A percentile compares a stretch with the other conserved stretches of the same genome.
Conservation (phyloP, 441 rosid species). For the Euphorbia celastroides region DNA sequence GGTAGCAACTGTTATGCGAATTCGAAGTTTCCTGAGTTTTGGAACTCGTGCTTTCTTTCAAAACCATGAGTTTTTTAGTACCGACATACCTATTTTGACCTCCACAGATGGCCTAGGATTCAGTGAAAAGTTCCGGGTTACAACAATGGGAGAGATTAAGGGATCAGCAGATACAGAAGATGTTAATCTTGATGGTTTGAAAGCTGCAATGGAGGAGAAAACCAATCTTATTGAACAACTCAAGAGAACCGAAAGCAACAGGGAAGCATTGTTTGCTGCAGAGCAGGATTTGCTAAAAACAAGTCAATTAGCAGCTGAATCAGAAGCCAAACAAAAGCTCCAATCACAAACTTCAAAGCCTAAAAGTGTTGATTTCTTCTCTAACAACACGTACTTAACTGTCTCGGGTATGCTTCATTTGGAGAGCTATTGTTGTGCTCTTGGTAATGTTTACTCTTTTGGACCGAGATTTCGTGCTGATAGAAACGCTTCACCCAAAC, state of each 20-base stretch:
- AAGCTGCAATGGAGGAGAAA: conserved; percentile 63
- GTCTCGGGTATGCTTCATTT: conserved; percentile 78
- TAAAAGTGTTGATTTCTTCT: conserved; percentile 40
- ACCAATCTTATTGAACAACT: conserved; percentile 51
- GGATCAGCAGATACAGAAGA: conserved; percentile 29
- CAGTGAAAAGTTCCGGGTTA: conserved; percentile 55
- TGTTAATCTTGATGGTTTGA: conserved; percentile 44
- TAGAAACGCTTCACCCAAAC: conserved; percentile 38
- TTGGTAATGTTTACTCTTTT: conserved; percentile 82
- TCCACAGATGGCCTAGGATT: conserved; percentile 50
- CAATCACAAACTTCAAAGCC: conserved; percentile 23
- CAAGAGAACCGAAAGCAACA: conserved; percentile 72
- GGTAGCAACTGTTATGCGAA: conserved; percentile 76
- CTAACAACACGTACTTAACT: conserved; percentile 48
- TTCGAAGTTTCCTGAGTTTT: conserved; percentile 53
- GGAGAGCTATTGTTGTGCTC: conserved; percentile 82
- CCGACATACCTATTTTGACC: conserved; percentile 79
- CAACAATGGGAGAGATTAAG: conserved; percentile 24
- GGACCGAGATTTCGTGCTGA: conserved; percentile 77
- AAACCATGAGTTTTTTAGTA: conserved; percentile 51
- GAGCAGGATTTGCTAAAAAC: conserved; percentile 62
- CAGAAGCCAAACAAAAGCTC: conserved; percentile 50
- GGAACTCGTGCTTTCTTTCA: conserved; percentile 77
- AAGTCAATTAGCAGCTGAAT: conserved; percentile 52
- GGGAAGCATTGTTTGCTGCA: conserved; percentile 64